Conservation (phyloP, 208 protist species). For the Phytomonas francai region DNA sequence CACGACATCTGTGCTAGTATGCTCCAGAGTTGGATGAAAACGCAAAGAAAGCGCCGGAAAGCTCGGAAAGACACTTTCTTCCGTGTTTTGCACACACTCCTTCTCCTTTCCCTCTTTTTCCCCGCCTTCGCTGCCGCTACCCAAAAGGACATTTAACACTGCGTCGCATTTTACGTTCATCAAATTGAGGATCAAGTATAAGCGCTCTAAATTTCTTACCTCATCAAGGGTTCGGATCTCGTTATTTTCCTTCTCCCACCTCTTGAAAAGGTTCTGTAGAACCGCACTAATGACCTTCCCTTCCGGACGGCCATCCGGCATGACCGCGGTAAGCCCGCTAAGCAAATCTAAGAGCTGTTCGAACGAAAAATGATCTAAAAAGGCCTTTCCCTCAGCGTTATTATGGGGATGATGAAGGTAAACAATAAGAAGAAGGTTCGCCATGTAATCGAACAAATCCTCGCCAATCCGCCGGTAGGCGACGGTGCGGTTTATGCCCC, state of each 20-base stretch:
- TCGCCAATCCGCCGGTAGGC: constrained; percentile 50
- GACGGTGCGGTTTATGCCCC: constrained; percentile 43
- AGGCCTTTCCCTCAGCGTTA: not conserved
- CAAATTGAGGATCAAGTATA: constrained; percentile 53
- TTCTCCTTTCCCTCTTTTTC: not conserved
- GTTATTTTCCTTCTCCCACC: constrained; percentile 13
- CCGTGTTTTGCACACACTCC: not conserved
- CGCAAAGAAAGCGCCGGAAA: not conserved
- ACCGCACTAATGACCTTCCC: constrained; percentile 35
- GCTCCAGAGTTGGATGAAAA: not conserved
- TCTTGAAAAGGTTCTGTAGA: constrained; percentile 23
- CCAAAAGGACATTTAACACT: constrained; percentile 25
- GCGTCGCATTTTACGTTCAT: constrained; percentile 28
- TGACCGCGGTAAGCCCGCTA: constrained; percentile 43
- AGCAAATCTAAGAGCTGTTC: constrained; percentile 58
- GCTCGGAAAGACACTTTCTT: not conserved
- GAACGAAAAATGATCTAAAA: constrained; percentile 25
- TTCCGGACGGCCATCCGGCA: constrained; percentile 35
- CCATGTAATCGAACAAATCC: constrained; percentile 51
- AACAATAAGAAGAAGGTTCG: constrained; percentile 18
- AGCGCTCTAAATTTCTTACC: constrained; percentile 40
- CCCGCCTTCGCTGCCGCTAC: not conserved
- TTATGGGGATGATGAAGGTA: constrained; percentile 3
- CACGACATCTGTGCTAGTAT: not conserved
- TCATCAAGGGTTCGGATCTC: constrained; percentile 15